phyloP scores from a whole-genome alignment of 495 filamentous ascomycete genomes.

The Neurospora terricola region DNA sequence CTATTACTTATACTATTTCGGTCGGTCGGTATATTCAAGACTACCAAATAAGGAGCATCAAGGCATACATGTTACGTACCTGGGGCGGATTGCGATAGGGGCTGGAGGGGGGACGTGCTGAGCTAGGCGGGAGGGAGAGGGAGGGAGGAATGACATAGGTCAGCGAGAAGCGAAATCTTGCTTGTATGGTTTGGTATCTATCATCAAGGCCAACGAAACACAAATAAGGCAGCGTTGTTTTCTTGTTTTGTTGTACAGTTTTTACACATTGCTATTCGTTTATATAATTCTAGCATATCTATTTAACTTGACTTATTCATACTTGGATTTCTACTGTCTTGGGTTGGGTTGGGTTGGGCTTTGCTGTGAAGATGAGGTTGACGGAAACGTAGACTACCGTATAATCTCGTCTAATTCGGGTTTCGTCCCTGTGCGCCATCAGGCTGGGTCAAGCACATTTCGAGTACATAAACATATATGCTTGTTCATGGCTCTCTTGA shows the following conservation, averaged over 20 bases:
- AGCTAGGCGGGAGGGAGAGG: no score
- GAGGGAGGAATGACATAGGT: neutral
- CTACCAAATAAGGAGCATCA: neutral
- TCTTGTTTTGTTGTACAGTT: neutral
- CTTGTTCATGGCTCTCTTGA: no score
- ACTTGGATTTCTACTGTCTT: neutral
- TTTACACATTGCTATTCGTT: neutral
- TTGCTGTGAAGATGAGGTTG: neutral
- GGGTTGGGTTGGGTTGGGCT: neutral
- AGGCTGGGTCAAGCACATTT: no score
- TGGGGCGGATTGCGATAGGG: neutral
- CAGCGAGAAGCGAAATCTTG: neutral
- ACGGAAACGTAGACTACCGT: no score
- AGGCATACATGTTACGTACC: neutral
- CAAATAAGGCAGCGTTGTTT: neutral
- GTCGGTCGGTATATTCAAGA: neutral
- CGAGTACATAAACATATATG: no score
- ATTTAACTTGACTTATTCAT: neutral
- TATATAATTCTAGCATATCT: neutral
- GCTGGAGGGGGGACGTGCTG: neutral
- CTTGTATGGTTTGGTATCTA: neutral
- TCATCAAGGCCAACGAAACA: neutral
- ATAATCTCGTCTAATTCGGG: no score
- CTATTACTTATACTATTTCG: neutral
- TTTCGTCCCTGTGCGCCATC: no score